These are phyloP conservation scores for Coniochaeta sp. DNA, from an alignment of 2,329 filamentous ascomycete genomes.

Conservation along the genomic window DNA sequence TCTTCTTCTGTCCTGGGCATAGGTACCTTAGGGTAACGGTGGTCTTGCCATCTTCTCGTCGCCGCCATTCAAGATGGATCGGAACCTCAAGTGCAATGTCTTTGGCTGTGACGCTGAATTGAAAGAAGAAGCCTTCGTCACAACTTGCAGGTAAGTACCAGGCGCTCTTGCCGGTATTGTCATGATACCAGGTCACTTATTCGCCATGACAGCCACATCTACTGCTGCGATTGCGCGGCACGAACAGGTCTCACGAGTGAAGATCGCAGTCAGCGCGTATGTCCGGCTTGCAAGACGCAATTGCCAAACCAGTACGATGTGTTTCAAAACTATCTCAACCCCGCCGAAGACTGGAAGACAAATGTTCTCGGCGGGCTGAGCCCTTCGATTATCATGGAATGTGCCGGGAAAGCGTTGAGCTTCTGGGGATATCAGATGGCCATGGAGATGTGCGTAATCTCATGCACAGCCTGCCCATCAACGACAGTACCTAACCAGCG, in stretches of 20 bases:
- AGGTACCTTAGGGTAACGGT: no score
- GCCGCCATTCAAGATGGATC: slow-evolving; percentile 53
- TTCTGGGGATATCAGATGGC: slow-evolving; percentile 86
- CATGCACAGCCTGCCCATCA: background rate
- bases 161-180: background rate
- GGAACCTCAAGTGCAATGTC: slow-evolving; percentile 69
- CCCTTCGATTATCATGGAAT: slow-evolving; percentile 79
- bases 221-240: slow-evolving; percentile 70
- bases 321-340: slow-evolving; percentile 62
- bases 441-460: slow-evolving; percentile 62
- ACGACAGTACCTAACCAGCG: background rate
- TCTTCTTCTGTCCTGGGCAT: background rate
- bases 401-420: slow-evolving; percentile 66
- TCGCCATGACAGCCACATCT: slow-evolving; percentile 59
- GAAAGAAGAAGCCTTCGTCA: slow-evolving; percentile 68
- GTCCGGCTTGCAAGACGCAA: slow-evolving; percentile 67
- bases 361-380: slow-evolving; percentile 76
- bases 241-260: slow-evolving; percentile 52
- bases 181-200: background rate
- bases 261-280: slow-evolving; percentile 43
- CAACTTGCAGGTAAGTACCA: slow-evolving; percentile 66
- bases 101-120: slow-evolving; percentile 68
- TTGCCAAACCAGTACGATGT: slow-evolving; percentile 70
- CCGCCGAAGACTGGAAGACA: slow-evolving; percentile 84
- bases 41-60: background rate